Conservation (phyloP, 1,139 yeast genomes). For the Saccharomyces pastorianus region DNA sequence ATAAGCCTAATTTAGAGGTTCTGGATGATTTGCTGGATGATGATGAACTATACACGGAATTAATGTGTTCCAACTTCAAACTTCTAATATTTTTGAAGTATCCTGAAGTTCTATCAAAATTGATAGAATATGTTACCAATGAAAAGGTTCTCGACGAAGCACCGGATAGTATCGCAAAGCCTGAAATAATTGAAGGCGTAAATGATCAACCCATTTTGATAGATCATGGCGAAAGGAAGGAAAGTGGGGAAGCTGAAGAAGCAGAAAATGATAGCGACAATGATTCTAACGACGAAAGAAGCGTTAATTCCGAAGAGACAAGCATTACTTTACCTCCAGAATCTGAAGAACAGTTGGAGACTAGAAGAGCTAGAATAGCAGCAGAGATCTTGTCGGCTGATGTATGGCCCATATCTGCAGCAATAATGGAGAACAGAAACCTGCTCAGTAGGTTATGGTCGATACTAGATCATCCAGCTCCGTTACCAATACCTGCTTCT, state of each 20-base stretch:
- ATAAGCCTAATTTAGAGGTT: slow-evolving; percentile 34
- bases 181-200: slow-evolving; percentile 6
- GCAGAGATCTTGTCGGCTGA: slow-evolving; percentile 87
- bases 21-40: slow-evolving; percentile 72
- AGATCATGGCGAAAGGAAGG: slow-evolving; percentile 1
- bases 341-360: slow-evolving; percentile 46
- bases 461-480: slow-evolving; percentile 54
- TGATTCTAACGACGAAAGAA: slow-evolving; percentile 21
- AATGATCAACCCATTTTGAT: slow-evolving; percentile 4
- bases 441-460: slow-evolving; percentile 70
- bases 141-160: slow-evolving; percentile 22
- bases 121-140: slow-evolving; percentile 60
- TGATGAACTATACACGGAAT: slow-evolving; percentile 75
- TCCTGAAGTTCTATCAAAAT: slow-evolving; percentile 53
- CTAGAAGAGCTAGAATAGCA: slow-evolving; percentile 74
- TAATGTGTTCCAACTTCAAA: slow-evolving; percentile 71
- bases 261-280: slow-evolving; percentile 3
- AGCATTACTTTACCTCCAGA: slow-evolving; percentile 33
- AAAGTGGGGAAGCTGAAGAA: slow-evolving; percentile 5
- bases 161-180: slow-evolving; percentile 9
- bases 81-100: slow-evolving; percentile 73
- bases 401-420: slow-evolving; percentile 89
- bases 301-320: slow-evolving; percentile 25
- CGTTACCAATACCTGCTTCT: slow-evolving; percentile 67
- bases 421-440: slow-evolving; percentile 68